Evolutionary conservation across 164 flowering plant genomes (phyloP).

Genomic region (Nymphaea colorata): DNA sequence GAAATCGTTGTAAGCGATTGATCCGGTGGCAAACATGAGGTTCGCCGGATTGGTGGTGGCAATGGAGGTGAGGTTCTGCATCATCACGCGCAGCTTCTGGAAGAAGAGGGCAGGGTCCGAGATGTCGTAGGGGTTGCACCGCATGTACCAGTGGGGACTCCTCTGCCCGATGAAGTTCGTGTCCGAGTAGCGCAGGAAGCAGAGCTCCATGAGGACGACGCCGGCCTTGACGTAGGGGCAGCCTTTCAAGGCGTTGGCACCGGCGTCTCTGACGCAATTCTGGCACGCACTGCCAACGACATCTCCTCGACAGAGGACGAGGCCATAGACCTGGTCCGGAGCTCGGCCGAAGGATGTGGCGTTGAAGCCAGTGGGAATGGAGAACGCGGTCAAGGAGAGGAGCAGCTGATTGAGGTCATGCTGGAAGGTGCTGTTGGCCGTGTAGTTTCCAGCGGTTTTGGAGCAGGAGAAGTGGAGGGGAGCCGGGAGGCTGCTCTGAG

Average conservation of each 20-base stretch:
- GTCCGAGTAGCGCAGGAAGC: too few species aligned
- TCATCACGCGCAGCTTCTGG: too few species aligned
- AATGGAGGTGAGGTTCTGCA: too few species aligned
- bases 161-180: too few species aligned
- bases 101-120: too few species aligned
- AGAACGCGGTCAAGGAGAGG: not conserved
- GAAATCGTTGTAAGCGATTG: too few species aligned
- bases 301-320: conserved; percentile 3
- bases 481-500: not conserved
- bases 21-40: too few species aligned
- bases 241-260: not conserved
- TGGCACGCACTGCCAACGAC: not conserved
- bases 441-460: not conserved
- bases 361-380: conserved; percentile 1
- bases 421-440: not conserved
- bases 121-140: too few species aligned
- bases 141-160: too few species aligned
- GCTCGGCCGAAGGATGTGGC: not conserved
- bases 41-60: too few species aligned
- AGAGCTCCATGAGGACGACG: too few species aligned
- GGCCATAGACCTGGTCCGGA: not conserved
- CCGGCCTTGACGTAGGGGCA: not conserved
- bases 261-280: not conserved
- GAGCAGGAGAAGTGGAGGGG: not conserved
- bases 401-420: not conserved